A percentile compares a stretch with the other conserved stretches of the same genome.
Conservation (phyloP, 2,329 filamentous ascomycete genomes). For the Trichoderma atrobrunneum region DNA sequence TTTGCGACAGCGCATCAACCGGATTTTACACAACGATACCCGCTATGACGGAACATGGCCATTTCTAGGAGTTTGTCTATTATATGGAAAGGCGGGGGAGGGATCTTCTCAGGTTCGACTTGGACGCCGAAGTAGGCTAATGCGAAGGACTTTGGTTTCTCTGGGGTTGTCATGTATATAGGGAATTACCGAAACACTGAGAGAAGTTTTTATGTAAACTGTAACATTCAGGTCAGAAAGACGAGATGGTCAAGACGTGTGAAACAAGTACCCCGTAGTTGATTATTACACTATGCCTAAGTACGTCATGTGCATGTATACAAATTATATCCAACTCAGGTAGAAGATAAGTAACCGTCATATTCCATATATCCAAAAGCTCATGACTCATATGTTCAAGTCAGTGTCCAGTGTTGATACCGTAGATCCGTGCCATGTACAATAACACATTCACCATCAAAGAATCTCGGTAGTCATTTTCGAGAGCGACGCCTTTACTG, state of each 20-base stretch:
- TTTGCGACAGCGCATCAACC: background rate
- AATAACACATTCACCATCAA: background rate
- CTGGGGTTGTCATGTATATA: background rate
- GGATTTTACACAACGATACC: constrained; percentile 10
- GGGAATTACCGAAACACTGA: background rate
- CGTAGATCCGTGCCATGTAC: background rate
- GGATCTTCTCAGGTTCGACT: background rate
- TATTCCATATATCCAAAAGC: background rate
- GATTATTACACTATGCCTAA: background rate
- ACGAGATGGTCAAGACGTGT: background rate
- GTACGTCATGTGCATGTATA: background rate
- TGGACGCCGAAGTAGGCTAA: background rate
- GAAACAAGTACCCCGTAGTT: background rate
- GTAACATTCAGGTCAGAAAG: background rate
- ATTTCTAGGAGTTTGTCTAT: background rate
- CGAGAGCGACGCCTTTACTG: background rate
- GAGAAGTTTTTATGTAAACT: background rate
- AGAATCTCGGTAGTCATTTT: background rate
- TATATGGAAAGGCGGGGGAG: background rate
- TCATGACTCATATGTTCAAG: background rate
- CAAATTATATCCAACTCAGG: background rate
- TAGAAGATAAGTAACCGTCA: background rate
- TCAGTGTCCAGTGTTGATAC: background rate
- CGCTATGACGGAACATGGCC: constrained; percentile 13
- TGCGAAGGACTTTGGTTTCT: background rate